Conservation (phyloP, 202 grass and related monocot genomes). For the Carex arenaria region DNA sequence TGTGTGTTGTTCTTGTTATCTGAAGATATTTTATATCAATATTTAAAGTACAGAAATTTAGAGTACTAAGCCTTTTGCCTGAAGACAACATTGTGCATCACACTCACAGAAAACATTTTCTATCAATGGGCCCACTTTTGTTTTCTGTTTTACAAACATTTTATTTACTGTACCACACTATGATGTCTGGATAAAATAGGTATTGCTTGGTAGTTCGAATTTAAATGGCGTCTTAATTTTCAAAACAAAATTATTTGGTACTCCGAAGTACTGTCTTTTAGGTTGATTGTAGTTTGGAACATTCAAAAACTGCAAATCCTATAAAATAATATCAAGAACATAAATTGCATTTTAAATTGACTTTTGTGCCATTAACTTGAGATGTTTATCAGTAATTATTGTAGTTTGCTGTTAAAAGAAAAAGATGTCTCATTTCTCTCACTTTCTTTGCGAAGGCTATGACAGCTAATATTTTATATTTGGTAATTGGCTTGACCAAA, state of each 20-base stretch:
- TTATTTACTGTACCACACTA: not conserved
- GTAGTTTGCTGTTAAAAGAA: not conserved
- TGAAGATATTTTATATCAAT: not conserved
- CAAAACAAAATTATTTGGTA: slow-evolving; percentile 1
- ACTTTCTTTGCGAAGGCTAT: not conserved
- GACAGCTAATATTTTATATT: not conserved
- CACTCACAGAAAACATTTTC: not conserved
- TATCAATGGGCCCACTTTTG: not conserved
- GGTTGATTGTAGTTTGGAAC: not conserved
- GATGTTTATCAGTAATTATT: not conserved
- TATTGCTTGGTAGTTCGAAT: not conserved
- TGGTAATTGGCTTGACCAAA: not conserved
- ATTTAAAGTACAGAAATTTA: not conserved
- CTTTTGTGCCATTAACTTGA: not conserved
- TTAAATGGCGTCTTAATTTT: not conserved
- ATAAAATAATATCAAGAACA: not conserved
- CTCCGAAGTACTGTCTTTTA: not conserved
- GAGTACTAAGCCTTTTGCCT: not conserved
- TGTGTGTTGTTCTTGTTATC: not conserved
- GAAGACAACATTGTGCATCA: not conserved
- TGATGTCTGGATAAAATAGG: not conserved
- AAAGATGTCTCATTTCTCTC: not conserved
- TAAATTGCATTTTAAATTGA: not conserved
- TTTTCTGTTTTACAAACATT: not conserved
- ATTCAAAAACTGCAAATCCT: not conserved